Evolutionary conservation across 106 monocot genomes (phyloP).

Genomic region (Dendrobium nobile): DNA sequence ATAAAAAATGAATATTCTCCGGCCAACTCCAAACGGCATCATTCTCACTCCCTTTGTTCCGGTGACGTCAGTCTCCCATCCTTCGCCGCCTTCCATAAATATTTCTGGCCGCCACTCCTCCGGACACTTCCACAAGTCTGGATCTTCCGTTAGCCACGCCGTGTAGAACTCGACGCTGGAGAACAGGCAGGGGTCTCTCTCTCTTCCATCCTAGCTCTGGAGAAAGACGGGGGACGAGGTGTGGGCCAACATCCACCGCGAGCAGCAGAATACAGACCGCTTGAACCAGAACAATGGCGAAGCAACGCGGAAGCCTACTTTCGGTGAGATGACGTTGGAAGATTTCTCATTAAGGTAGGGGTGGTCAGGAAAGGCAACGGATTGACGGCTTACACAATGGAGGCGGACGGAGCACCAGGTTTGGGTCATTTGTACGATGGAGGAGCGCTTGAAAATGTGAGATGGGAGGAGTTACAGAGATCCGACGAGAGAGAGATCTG

Average conservation of each 20-base stretch:
- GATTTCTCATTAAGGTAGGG: conserved; percentile 56
- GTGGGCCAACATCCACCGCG: conserved; percentile 35
- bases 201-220: conserved; percentile 30
- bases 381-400: too few relatives aligned
- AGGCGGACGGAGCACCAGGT: not conserved
- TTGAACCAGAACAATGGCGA: not conserved
- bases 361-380: conserved; percentile 31
- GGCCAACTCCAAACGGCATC: conserved; percentile 91
- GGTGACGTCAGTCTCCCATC: conserved; percentile 72
- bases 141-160: conserved; percentile 79
- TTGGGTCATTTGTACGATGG: not conserved
- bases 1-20: conserved; percentile 53
- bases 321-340: conserved; percentile 64
- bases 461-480: not conserved
- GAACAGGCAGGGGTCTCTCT: conserved; percentile 35
- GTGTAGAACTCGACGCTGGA: conserved; percentile 90
- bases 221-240: conserved; percentile 59
- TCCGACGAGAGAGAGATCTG: too few relatives aligned
- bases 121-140: conserved; percentile 53
- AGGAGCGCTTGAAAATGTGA: conserved; percentile 9
- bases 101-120: conserved; percentile 78
- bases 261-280: too few relatives aligned
- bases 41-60: conserved; percentile 65
- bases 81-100: conserved; percentile 82
- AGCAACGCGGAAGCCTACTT: conserved; percentile 21